Percentiles rank a stretch among this genome's conserved stretches.
phyloP scores from a whole-genome alignment of 2,329 filamentous ascomycete genomes.

The Clonostachys chloroleuca region DNA sequence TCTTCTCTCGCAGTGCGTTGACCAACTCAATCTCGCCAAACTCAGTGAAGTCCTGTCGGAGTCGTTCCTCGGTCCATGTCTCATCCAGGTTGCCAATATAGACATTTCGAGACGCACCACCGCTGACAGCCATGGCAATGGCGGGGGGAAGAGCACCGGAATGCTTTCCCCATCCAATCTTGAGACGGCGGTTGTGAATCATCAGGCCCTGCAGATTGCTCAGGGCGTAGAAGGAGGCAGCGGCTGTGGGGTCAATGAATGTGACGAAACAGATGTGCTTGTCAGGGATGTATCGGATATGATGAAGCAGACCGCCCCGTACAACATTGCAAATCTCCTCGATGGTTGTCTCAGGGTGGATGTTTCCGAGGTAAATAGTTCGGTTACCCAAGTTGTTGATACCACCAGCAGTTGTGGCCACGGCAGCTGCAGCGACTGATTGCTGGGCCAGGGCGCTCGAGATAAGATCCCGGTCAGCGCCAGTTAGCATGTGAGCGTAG shows the following conservation, averaged over 20 bases:
- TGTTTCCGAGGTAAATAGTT: constrained; percentile 97
- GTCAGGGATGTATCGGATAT: constrained; percentile 98
- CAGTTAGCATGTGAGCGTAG: constrained; percentile 93
- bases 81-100: constrained; percentile 98
- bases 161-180: constrained; percentile 99
- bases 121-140: constrained; percentile 92
- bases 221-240: constrained; percentile 94
- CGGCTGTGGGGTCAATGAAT: constrained; percentile 97
- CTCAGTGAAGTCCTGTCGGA: constrained; percentile 95
- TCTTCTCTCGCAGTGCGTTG: constrained; percentile 96
- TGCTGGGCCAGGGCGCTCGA: constrained; percentile 95
- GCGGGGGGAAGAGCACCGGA: constrained; percentile 93
- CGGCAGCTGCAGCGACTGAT: constrained; percentile 92
- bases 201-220: constrained; percentile 97
- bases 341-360: constrained; percentile 97
- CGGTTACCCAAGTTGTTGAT: constrained; percentile 97
- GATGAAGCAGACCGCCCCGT: constrained; percentile 88
- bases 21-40: constrained; percentile 97
- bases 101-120: constrained; percentile 95
- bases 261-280: constrained; percentile 99
- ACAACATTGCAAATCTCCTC: constrained; percentile 99
- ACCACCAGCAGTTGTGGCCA: constrained; percentile 92
- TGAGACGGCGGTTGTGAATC: constrained; percentile 97
- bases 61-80: constrained; percentile 91
- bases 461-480: constrained; percentile 92